These are phyloP conservation scores for Brettanomyces custersianus DNA, from an alignment of 805 yeast genomes.

Conservation along the genomic window DNA sequence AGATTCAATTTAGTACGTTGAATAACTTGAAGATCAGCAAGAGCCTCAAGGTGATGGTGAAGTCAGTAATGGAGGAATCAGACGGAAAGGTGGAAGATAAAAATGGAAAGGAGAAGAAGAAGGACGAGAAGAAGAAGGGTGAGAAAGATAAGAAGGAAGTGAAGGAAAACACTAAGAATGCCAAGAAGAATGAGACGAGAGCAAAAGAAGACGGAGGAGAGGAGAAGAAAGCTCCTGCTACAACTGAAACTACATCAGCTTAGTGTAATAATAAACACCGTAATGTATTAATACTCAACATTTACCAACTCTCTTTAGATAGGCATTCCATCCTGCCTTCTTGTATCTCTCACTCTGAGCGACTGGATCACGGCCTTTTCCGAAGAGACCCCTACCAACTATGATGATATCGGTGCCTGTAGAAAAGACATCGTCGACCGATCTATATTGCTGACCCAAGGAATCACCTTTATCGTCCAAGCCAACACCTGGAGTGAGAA, in stretches of 20 bases:
- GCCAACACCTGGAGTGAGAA: slow-evolving; percentile 98
- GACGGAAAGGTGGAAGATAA: not conserved
- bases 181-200: not conserved
- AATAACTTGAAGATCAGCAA: slow-evolving; percentile 18
- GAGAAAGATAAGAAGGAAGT: not conserved
- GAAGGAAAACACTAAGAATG: not conserved
- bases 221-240: not conserved
- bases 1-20: slow-evolving; percentile 16
- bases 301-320: slow-evolving; percentile 31
- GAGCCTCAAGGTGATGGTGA: slow-evolving; percentile 14
- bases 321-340: slow-evolving; percentile 94
- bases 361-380: slow-evolving; percentile 85
- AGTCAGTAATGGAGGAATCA: slow-evolving; percentile 1
- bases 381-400: slow-evolving; percentile 97
- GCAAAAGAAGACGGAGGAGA: not conserved
- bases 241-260: too few species aligned
- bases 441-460: slow-evolving; percentile 93
- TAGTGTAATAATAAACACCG: too few species aligned
- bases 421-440: slow-evolving; percentile 74
- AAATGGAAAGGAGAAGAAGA: not conserved
- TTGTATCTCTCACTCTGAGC: slow-evolving; percentile 84
- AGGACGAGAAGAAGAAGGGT: slow-evolving; percentile 1
- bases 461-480: slow-evolving; percentile 94
- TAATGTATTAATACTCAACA: not conserved
- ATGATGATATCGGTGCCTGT: slow-evolving; percentile 92